phyloP scores from a whole-genome alignment of 768 basidiomycete genomes.

The Psilocybe sp. region DNA sequence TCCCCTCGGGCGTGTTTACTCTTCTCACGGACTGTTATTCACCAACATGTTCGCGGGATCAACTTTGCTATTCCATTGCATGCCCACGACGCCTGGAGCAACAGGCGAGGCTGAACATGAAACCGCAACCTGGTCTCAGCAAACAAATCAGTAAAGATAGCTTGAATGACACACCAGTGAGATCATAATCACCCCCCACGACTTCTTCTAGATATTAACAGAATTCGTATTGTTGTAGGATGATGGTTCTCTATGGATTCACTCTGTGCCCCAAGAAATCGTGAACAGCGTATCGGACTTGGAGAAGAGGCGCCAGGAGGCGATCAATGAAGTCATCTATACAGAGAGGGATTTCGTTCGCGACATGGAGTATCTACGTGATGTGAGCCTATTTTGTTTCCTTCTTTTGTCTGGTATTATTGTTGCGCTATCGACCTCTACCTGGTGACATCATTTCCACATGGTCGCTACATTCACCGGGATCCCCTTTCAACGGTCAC shows the following conservation, averaged over 20 bases:
- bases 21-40: conserved; percentile 97
- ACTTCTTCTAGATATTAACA: not conserved
- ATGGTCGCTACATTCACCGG: no score
- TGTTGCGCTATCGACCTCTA: not conserved
- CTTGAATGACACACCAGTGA: conserved; percentile 73
- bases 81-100: conserved; percentile 94
- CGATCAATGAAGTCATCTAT: conserved; percentile 60
- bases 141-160: conserved; percentile 83
- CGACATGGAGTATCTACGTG: conserved; percentile 96
- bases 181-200: conserved; percentile 11
- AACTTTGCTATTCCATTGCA: conserved; percentile 95
- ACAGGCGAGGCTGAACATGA: conserved; percentile 91
- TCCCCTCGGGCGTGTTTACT: conserved; percentile 95
- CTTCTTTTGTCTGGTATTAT: conserved; percentile 1
- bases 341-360: conserved; percentile 98
- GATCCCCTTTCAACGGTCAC: not conserved
- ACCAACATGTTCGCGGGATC: conserved; percentile 91
- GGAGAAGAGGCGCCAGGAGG: conserved; percentile 8
- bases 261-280: conserved; percentile 93
- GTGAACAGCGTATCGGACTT: conserved; percentile 28
- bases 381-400: conserved; percentile 49
- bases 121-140: conserved; percentile 84
- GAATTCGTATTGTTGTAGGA: conserved; percentile 21
- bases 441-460: no score
- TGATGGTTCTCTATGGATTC: conserved; percentile 87